A percentile compares a stretch with the other conserved stretches of the same genome.
Conservation (phyloP, 164 flowering plant species). For the Liquidambar formosana region DNA sequence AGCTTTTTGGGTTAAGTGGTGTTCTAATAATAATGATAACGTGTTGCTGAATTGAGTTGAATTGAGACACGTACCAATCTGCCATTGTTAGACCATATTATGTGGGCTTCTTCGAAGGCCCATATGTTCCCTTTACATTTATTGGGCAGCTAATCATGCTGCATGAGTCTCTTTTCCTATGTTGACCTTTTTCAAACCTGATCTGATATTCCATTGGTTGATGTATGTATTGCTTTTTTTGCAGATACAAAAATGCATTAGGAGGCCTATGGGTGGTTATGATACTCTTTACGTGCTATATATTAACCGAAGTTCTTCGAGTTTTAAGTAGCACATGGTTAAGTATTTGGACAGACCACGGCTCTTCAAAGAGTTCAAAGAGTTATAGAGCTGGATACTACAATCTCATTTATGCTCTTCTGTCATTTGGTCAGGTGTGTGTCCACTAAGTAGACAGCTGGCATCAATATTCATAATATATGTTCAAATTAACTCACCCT, state of each 20-base stretch:
- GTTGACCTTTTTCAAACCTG: too few species aligned
- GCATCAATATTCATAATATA: neutral
- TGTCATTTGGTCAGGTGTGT: slow-evolving; percentile 66
- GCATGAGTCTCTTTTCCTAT: too few species aligned
- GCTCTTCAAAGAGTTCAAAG: slow-evolving; percentile 34
- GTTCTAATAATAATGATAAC: too few species aligned
- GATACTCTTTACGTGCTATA: slow-evolving; percentile 57
- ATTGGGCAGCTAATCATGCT: too few species aligned
- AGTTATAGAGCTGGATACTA: slow-evolving; percentile 55
- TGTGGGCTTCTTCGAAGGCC: too few species aligned
- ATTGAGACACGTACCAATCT: too few species aligned
- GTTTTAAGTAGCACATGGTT: slow-evolving; percentile 81
- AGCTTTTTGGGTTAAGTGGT: too few species aligned
- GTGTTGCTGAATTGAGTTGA: too few species aligned
- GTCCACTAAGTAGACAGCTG: neutral
- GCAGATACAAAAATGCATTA: slow-evolving; percentile 68
- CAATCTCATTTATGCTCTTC: slow-evolving; percentile 55
- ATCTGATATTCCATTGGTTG: too few species aligned
- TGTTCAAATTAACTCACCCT: neutral
- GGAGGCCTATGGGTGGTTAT: slow-evolving; percentile 75
- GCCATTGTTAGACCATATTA: too few species aligned
- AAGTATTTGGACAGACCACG: slow-evolving; percentile 70
- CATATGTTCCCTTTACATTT: too few species aligned
- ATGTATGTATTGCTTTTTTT: slow-evolving; percentile 3
- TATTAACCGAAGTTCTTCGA: slow-evolving; percentile 61